A percentile compares a stretch with the other conserved stretches of the same genome.
Conservation (phyloP, 2,329 filamentous ascomycete species). For the Trichoderma breve region DNA sequence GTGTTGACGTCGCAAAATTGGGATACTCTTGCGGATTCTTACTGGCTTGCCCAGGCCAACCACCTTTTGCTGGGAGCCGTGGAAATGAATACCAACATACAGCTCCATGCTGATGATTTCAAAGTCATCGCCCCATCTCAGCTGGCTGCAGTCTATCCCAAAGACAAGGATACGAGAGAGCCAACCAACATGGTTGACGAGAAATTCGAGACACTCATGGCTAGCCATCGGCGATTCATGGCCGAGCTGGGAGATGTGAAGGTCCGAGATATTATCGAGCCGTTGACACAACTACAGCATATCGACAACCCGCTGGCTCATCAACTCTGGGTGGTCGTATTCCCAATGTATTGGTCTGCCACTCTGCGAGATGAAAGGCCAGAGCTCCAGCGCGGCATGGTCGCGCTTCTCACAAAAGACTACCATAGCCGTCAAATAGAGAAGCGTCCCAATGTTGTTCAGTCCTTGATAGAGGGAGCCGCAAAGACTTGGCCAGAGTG, state of each 20-base stretch:
- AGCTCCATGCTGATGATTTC: slow-evolving; percentile 82
- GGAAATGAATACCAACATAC: slow-evolving; percentile 76
- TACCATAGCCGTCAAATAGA: slow-evolving; percentile 94
- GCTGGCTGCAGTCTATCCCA: slow-evolving; percentile 69
- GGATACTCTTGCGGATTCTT: slow-evolving; percentile 91
- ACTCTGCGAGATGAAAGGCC: slow-evolving; percentile 82
- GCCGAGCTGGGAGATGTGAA: slow-evolving; percentile 81
- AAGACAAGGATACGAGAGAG: slow-evolving; percentile 69
- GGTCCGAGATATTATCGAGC: slow-evolving; percentile 84
- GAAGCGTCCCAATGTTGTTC: slow-evolving; percentile 90
- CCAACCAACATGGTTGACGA: slow-evolving; percentile 74
- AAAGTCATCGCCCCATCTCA: slow-evolving; percentile 70
- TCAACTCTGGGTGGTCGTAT: slow-evolving; percentile 85
- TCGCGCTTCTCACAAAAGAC: slow-evolving; percentile 88
- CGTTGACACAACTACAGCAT: slow-evolving; percentile 88
- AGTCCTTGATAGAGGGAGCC: slow-evolving; percentile 84
- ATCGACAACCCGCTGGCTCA: slow-evolving; percentile 78
- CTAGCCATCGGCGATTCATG: slow-evolving; percentile 78
- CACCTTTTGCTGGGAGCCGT: slow-evolving; percentile 89
- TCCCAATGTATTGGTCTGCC: slow-evolving; percentile 91
- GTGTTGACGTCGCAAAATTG: slow-evolving; percentile 92
- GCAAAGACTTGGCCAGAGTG: slow-evolving; percentile 82
- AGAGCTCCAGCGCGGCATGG: slow-evolving; percentile 87
- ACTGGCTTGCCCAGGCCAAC: slow-evolving; percentile 94
- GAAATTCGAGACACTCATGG: slow-evolving; percentile 75